phyloP scores from a whole-genome alignment of 306 rosid genomes.

The Vigna unguiculata region DNA sequence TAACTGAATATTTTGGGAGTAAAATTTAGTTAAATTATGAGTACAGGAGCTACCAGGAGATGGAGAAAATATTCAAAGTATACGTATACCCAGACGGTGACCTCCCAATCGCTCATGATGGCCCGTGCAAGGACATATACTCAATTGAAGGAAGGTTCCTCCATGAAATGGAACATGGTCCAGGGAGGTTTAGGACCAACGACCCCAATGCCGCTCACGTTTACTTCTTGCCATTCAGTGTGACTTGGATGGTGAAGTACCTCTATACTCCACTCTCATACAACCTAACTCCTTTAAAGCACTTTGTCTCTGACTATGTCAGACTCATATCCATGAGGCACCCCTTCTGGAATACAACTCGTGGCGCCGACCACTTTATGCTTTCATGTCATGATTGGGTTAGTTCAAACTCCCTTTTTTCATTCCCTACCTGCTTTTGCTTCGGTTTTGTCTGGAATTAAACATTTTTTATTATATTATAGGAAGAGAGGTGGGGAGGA shows the following conservation, averaged over 20 bases:
- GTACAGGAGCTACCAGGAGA: slow-evolving; percentile 76
- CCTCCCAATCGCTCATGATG: slow-evolving; percentile 66
- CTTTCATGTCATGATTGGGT: slow-evolving; percentile 92
- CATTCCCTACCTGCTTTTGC: background rate
- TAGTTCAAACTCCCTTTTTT: slow-evolving; percentile 38
- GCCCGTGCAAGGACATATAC: slow-evolving; percentile 86
- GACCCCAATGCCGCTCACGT: slow-evolving; percentile 69
- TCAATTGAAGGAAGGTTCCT: slow-evolving; percentile 81
- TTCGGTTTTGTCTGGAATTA: no score
- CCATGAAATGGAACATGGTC: slow-evolving; percentile 70
- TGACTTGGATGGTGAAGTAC: slow-evolving; percentile 87
- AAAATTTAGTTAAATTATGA: background rate
- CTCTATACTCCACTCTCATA: slow-evolving; percentile 54
- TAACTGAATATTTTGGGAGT: background rate
- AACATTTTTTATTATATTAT: no score
- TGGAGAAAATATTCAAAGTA: slow-evolving; percentile 81
- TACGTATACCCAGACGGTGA: slow-evolving; percentile 79
- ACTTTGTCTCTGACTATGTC: slow-evolving; percentile 72
- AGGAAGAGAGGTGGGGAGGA: no score
- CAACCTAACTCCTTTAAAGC: slow-evolving; percentile 54
- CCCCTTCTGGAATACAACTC: slow-evolving; percentile 80
- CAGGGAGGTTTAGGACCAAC: slow-evolving; percentile 57
- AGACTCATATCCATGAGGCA: slow-evolving; percentile 57
- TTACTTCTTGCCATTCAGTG: slow-evolving; percentile 81
- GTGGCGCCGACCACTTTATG: slow-evolving; percentile 88